Evolutionary conservation across 179 eudicot species (phyloP), one percentile per base, ranked within the genome.

Genomic region (Monotropa hypopitys): DNA sequence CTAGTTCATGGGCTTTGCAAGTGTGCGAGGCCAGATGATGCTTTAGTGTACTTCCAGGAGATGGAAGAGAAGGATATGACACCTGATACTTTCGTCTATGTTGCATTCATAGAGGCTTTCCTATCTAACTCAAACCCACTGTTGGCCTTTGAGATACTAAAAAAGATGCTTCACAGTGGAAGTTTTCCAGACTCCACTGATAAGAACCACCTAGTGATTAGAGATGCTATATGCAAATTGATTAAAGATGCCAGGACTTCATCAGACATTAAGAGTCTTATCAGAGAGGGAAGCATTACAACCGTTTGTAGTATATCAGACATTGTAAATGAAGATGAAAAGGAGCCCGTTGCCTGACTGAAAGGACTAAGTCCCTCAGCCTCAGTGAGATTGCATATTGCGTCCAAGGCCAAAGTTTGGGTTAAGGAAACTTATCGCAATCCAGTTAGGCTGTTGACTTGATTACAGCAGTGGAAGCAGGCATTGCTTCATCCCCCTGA

Each of bases 1-100:
- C 80, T 94, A 51, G 85, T 94, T 74, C 78, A 80, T 83, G 97
- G 98, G 47, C 97, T 94, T 77, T 94, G 92, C 86, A 94, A 90
- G 86, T 90, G 88, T 67, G 77, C 77, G 43, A 86, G 78, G 80
- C 88, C 89, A 66, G 90, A 87, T 79, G 77, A 32, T 42, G 98
- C 90, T 32, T 75, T 90, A 7, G 45, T 61, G 28, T 88, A 78
- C 81, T 86, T 94, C 76, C 76, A 51, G 54, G 87, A 88, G 82
- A 94, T 94, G 98, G 88, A 87, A 77, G 86, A 84, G 66, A 88
- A 75, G 81, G 86, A 86, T 68, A 80, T 94, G 81, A 84, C 35
- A 53, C 89, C 94, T 70, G 98, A 92, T 61, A 38, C 77, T 32
- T 90, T 75, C 77, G 77, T 94, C 4, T 89, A 89, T 73, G 82